Evolutionary conservation across 2,329 filamentous ascomycete species (phyloP), one percentile per base, ranked within the genome.

Genomic region (Alternaria ventricosa): DNA sequence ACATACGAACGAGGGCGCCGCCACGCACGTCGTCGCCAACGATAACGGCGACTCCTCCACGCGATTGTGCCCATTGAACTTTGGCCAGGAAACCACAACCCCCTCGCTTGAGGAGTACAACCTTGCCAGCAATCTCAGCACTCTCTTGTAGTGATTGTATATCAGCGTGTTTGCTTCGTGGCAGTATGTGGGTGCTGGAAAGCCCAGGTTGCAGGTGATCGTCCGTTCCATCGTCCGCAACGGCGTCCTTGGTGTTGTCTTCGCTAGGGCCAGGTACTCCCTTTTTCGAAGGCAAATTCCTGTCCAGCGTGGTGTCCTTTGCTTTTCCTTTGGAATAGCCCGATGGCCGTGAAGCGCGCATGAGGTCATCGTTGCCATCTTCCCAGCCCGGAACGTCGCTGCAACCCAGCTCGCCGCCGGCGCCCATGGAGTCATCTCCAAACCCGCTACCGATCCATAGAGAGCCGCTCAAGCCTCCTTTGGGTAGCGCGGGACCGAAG

Each of bases 1-100:
- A 98, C 96, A 99, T 99, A 72, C 96, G 96, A 55, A 98, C 92
- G 65, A 99, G 83, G 36, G 92, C 92, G 5, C 94, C 94, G 47
- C 95, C 95, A 65, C 92, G 92, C 61, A 92, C 91, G 78, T 97
- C 92, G 79, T 99, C 96, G 25, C 96, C 96, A 4, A 99, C 94
- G 68, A 99, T 96, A 64, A 99, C 84, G 36, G 93, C 96, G 63
- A 94, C 87, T 20, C 92, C 96, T 23, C 96, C 96, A 75, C 96
- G 88, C 65, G 94, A 88, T 79, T 99, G 96, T 12, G 92, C 93
- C 96, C 96, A 99, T 83, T 96, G 95, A 67, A 96, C 93, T 81
- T 99, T 99, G 77, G 98, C 95, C 64, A 97, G 82, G 78, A 99
- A 99, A 6, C 96, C 96, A 79, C 96, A 99, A 8, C 95, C 96